Conservation (phyloP, 192 early-diverging fungal species). For the Backusella psychrophila region DNA sequence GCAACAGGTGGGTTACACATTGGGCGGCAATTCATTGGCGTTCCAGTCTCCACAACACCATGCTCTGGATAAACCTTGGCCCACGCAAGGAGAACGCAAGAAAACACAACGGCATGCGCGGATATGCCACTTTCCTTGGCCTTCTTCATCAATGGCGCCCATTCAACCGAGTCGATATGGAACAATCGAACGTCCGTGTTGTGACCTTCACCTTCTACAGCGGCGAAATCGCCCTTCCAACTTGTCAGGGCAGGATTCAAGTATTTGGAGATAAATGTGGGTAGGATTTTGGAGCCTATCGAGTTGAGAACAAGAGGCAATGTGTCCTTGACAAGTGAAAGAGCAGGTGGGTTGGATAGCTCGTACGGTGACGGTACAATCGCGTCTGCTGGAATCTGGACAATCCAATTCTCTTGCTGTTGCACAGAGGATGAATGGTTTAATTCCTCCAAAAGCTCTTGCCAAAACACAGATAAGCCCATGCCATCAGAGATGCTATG, state of each 20-base stretch:
- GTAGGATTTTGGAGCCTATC: not conserved
- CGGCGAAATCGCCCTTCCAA: constrained; percentile 22
- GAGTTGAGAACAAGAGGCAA: constrained; percentile 12
- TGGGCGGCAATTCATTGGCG: constrained; percentile 27
- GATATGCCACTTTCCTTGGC: constrained; percentile 10
- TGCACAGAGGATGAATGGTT: not conserved
- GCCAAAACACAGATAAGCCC: constrained; percentile 28
- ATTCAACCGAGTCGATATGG: not conserved
- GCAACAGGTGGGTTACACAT: constrained; percentile 17
- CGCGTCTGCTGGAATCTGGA: not conserved
- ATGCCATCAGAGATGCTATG: constrained; percentile 32
- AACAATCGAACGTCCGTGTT: not conserved
- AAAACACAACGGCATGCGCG: constrained; percentile 4
- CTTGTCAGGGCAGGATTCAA: not conserved
- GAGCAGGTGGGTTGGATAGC: not conserved
- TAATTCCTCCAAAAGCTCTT: constrained; percentile 10
- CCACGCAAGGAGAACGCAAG: constrained; percentile 1
- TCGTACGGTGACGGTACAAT: constrained; percentile 4
- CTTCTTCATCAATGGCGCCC: not conserved
- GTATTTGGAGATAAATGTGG: not conserved
- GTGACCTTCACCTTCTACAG: constrained; percentile 6
- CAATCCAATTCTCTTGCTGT: not conserved
- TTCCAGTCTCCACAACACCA: not conserved
- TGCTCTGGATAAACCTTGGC: constrained; percentile 10
- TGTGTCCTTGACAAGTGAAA: constrained; percentile 2